Base-by-base conservation (phyloP, 2,329 filamentous ascomycete species). In the Cercospora citrullina region DNA sequence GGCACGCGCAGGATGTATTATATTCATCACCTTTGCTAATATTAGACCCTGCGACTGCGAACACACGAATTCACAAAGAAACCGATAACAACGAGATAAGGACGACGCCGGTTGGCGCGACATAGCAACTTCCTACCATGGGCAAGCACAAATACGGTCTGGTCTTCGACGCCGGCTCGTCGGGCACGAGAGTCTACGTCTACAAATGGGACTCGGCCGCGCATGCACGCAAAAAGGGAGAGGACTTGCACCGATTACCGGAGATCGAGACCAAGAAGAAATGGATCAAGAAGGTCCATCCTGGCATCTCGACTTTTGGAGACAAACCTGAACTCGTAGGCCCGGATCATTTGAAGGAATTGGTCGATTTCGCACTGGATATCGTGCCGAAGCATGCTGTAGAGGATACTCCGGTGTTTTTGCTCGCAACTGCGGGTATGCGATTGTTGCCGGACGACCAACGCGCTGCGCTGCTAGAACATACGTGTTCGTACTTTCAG, bases 121-220 rank as follows among this genome's bases (percentile, higher is more conserved):
- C 30, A 26, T 23, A 21, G n/a, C 33, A 18, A 7, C 28, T 16
- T n/a, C 30, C 55, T 36, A 61, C n/a, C 45, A 77, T 77, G 75
- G 75, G 71, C 58, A 76, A 77, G 58, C 72, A 77, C 69, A 71
- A 84, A 83, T 97, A 96, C 85, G 95, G 94, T 78, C 92, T 98
- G 75, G 94, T 99, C 78, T 87, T 99, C 77, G 95, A 99, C 86
- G 95, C 95, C 79, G 95, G 95, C 74, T 98, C 95, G 80, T 98
- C 95, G 26, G 94, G 95, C 79, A 98, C 94, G 76, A 91, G 95
- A 78, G 86, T 97, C 71, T 93, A 99, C 80, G 88, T 99, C 67
- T 99, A 99, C 82, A 88, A 90, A 80, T 99, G 95, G 95, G 87
- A 94, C 76, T 91, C 96, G 77, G 89, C 89, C 71, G 84, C 87